Base-by-base conservation (phyloP, 108 stramenopile genomes). In the Pelagomonas calceolata region DNA sequence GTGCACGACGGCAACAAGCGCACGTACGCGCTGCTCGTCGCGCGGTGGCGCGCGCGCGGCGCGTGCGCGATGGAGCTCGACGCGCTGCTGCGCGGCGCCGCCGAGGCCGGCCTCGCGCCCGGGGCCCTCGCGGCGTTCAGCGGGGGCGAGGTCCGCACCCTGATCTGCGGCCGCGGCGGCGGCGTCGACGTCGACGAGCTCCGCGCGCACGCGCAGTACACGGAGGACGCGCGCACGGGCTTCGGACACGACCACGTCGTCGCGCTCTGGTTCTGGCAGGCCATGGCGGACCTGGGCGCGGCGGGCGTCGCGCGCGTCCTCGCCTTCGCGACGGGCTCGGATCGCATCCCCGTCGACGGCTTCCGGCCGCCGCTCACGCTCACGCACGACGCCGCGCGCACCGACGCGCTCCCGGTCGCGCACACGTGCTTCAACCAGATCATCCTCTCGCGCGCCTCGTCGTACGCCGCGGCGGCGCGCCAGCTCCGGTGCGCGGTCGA, bases 371-470 rank as follows among this genome's bases (percentile, higher is more conserved):
- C 63, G 39, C 68, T 75, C 44, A 66, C 51, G 16, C 31, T 67
- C 4, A 76, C 74, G 69, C 65, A 78, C 31, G 81, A 81, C 70
- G 36, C 74, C 39, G 78, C 74, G 30, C 63, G 78, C 29, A 63
- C 65, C 33, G 78, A 80, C 34, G 73, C 78, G 64, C 71, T 85
- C 34, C 82, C 82, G 7, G 80, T 69, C 30, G 78, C 80, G 1
- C 84, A 85, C 73, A 85, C 84, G 37, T 85, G 84, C 69, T 85
- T 85, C 78, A 77, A 82, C 63, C 81, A 82, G 63, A 77, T 85
- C 32, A 82, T 82, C 36, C 75, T 85, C 7, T 82, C 84, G 14
- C 75, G 77, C 63, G 83, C 81, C 67, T 71, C 75, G 70, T 45
- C 32, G 33, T 73, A 77, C 68, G 68, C 46, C 17, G 67, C 67